These are phyloP conservation scores for Avena eriantha DNA, from an alignment of 176 grass and related monocot genomes.

Conservation along the genomic window DNA sequence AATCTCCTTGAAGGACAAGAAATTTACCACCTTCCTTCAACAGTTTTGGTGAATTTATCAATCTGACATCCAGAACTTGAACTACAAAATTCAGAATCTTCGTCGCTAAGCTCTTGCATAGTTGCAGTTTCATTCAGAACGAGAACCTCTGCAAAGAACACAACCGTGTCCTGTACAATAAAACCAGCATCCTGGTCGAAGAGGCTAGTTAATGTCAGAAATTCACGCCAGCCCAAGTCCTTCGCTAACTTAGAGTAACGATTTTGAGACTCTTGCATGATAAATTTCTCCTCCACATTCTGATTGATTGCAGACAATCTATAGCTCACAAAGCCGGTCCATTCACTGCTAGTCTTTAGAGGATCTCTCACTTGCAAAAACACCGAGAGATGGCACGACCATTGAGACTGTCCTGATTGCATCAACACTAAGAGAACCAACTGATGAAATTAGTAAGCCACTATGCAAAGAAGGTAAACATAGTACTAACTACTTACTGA, in stretches of 20 bases:
- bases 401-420: conserved; percentile 95
- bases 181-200: conserved; percentile 97
- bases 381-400: conserved; percentile 89
- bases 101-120: conserved; percentile 67
- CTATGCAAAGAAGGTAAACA: no score
- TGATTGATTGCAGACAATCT: conserved; percentile 91
- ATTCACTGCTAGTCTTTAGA: conserved; percentile 71
- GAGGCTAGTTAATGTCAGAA: conserved; percentile 90
- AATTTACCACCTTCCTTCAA: conserved; percentile 94
- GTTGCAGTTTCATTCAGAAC: conserved; percentile 87
- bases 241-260: conserved; percentile 97
- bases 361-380: conserved; percentile 96
- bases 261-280: conserved; percentile 97
- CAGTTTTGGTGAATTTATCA: conserved; percentile 57
- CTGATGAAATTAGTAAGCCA: conserved; percentile 41
- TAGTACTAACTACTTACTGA: no score
- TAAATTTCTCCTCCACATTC: conserved; percentile 82
- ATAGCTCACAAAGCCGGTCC: conserved; percentile 97
- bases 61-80: conserved; percentile 58
- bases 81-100: conserved; percentile 57
- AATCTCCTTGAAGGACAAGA: conserved; percentile 95
- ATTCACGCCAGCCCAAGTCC: conserved; percentile 99
- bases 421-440: conserved; percentile 52
- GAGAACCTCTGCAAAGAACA: conserved; percentile 89
- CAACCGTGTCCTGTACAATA: conserved; percentile 84